Base-by-base conservation (phyloP, 1,284 basidiomycete species). In the Puccinia novopanici region DNA sequence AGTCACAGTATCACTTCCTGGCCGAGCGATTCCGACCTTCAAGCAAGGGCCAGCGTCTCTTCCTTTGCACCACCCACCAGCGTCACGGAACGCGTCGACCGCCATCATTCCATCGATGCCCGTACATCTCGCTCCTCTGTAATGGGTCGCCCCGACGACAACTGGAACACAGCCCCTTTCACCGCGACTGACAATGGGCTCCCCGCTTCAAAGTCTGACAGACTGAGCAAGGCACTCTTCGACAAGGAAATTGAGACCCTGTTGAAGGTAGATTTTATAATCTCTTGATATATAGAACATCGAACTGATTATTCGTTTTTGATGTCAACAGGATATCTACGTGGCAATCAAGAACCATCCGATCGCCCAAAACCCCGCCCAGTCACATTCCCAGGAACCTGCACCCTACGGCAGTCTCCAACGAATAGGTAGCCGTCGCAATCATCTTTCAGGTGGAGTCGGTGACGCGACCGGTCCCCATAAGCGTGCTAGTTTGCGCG, bases 281-380 rank as follows among this genome's bases (percentile, higher is more conserved):
- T 45, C 74, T 68, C 57, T 37, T n/a, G 81, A 55, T 40, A 4
- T 24, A 22, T 13, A 27, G 10, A n/a, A n/a, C 50, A 54, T 37
- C 6, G 12, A 12, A 6, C n/a, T 71, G 50, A 37, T 13, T 3
- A 12, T 54, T 3, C n/a, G 52, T 13, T 71, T 71, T 73, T 59
- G n/a, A 19, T 27, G 6, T 22, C n/a, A 42, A 4, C 77, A 95
- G 92, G 96, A 99, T 84, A 97, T 99, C 88, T 99, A 95, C 87
- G 89, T 89, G 81, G 91, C 94, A 15, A 91, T 98, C 86, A 95
- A 95, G 87, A 89, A 88, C 65, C 93, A 95, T 83, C 93, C 95
- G 83, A 97, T 99, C 82, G 87, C 96, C 71, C 92, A 97, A 82
- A 86, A 45, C 81, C 92, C 48, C 85, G 94, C 82, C 89, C 88